These are phyloP conservation scores for Pelargonium australe DNA, from an alignment of 441 rosid species.

Conservation along the genomic window DNA sequence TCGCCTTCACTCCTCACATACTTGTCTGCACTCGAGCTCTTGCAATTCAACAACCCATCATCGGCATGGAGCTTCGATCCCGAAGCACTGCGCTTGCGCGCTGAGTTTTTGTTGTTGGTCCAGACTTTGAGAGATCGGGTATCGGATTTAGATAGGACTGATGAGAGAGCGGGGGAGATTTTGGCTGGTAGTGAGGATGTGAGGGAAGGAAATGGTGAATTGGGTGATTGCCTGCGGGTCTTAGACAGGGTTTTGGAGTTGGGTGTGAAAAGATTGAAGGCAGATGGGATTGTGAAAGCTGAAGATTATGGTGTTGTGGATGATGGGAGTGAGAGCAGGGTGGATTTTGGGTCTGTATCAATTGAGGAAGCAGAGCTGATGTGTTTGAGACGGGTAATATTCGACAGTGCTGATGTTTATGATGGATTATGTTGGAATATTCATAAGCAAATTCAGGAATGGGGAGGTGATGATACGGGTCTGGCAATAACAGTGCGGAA, in stretches of 20 bases:
- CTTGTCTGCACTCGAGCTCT: constrained; percentile 64
- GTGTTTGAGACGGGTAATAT: constrained; percentile 45
- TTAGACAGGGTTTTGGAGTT: constrained; percentile 60
- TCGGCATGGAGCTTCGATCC: constrained; percentile 67
- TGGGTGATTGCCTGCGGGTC: constrained; percentile 39
- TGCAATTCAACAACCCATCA: constrained; percentile 43
- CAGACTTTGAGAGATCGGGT: constrained; percentile 59
- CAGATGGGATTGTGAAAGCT: constrained; percentile 27
- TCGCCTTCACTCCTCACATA: constrained; percentile 68
- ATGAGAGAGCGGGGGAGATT: constrained; percentile 24
- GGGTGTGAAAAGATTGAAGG: constrained; percentile 60
- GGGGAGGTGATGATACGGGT: constrained; percentile 33
- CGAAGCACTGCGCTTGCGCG: constrained; percentile 56
- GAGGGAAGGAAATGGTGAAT: constrained; percentile 32
- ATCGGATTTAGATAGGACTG: constrained; percentile 28
- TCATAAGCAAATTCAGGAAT: constrained; percentile 51
- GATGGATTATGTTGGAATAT: constrained; percentile 66
- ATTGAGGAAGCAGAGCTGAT: constrained; percentile 46
- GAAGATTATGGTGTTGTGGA: constrained; percentile 11
- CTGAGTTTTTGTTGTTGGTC: constrained; percentile 62
- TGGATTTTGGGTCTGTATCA: constrained; percentile 18
- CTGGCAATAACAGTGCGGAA: constrained; percentile 37
- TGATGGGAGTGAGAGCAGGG: constrained; percentile 19
- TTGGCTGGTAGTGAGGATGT: constrained; percentile 25
- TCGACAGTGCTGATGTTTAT: constrained; percentile 60